Percentiles rank a stretch among this genome's conserved stretches.
Conservation (phyloP, 225 moss, liverwort and hornwort genomes). For the Pseudoscleropodium purum region DNA sequence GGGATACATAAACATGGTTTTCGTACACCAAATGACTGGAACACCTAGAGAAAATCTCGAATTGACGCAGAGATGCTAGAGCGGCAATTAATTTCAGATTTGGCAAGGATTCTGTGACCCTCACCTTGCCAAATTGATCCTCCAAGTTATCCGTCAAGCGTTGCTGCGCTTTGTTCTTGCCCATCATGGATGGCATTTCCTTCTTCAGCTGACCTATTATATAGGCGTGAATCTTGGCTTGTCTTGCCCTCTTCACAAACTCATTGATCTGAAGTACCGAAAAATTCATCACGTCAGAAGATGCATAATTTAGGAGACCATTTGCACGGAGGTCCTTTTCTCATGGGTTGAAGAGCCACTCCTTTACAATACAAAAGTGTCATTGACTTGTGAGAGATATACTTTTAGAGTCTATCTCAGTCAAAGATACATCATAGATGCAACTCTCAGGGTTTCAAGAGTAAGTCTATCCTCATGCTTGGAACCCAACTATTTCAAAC, state of each 20-base stretch:
- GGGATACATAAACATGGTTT: not conserved
- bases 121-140: constrained; percentile 82
- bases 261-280: constrained; percentile 67
- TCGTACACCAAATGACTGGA: not conserved
- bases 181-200: constrained; percentile 97
- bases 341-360: not conserved
- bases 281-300: not conserved
- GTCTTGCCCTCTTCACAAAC: constrained; percentile 94
- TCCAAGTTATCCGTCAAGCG: constrained; percentile 84
- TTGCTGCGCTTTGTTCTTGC: constrained; percentile 87
- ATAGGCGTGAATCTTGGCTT: constrained; percentile 86
- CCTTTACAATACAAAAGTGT: not conserved
- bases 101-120: not conserved
- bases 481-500: not conserved
- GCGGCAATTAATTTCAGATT: not conserved
- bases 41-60: not conserved
- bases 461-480: not conserved
- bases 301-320: not conserved
- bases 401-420: not conserved
- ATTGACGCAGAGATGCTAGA: not conserved
- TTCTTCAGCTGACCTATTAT: constrained; percentile 92
- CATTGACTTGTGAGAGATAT: not conserved
- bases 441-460: not conserved
- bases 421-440: not conserved
- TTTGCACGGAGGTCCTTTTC: not conserved